Base-by-base conservation (phyloP, 1,284 basidiomycete species). In the Cryptococcus neoformans region DNA sequence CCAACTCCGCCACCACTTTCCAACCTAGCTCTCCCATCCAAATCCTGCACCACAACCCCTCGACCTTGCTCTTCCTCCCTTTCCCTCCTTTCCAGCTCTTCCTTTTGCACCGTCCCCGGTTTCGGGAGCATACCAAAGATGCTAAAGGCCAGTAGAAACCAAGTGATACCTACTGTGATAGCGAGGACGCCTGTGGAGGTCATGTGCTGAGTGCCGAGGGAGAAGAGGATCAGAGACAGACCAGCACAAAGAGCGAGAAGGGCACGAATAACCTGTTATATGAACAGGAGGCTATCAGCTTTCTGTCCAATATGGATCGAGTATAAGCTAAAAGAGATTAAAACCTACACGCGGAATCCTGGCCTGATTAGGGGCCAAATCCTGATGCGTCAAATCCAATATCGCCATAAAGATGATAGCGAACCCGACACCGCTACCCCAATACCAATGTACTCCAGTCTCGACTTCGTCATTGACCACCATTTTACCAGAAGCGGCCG, bases 381-480 rank as follows among this genome's bases (percentile, higher is more conserved):
- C 55, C 36, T 66, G 62, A 59, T 79, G 78, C 21, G 69, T 62
- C 17, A 69, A 51, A 44, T 78, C 77, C 55, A 79, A 69, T 2
- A 66, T 50, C 7, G 68, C 69, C 51, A 76, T 72, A 41, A 63
- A 74, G n/a, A 76, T 48, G 21, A 78, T 35, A 1, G 73, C 65
- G 17, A 67, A 66, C 8, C 76, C 77, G 0, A 79, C 65, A 0
- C 78, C 78, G 9, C 65, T 66, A 28, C 74, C 72, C 66, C 78
- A 79, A 62, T 73, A 63, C 62, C 64, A 63, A 10, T 55, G 44
- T 1, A 61, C 45, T 1, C 57, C 58, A 0, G n/a, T 11, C 17
- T 61, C 59, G 16, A 65, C 59, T 36, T 73, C 63, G 17, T 64
- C 56, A 8, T 66, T 58, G 17, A 59, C 44, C 40, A 76, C 69